Evolutionary conservation across 2,329 filamentous ascomycete species (phyloP), one percentile per base, ranked within the genome.

Genomic region (Neopestalotiopsis sp.): DNA sequence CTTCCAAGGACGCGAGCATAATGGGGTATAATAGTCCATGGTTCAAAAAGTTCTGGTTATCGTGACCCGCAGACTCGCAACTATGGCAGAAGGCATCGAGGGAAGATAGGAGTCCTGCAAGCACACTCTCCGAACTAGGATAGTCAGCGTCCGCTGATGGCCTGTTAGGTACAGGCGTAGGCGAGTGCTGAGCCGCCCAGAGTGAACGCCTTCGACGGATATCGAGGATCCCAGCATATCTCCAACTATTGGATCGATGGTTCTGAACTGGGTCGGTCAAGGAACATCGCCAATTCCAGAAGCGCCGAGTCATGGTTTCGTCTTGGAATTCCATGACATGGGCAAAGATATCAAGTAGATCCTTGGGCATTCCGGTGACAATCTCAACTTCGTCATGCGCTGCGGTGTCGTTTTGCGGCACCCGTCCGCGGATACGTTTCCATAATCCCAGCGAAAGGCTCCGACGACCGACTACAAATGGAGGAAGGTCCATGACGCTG

Each of bases 311-410:
- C 9, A 32, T 42, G 10, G n/a, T 14, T 20, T n/a, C 13, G 53
- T 42, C 65, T 40, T 42, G 17, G 2, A n/a, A 17, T 7, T 59
- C 28, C 5, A 9, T 14, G 7, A 58, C 24, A 3, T 30, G 14
- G 14, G 65, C 65, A 10, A 66, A 40, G 6, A 61, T 38, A 32
- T 66, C 65, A 4, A 66, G 65, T 32, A 66, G 40, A 32, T 32
- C 32, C 6, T 24, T 62, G 5, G 59, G 59, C 34, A 62, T 42
- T 14, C 59, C 59, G 2, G 30, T 62, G 4, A 62, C 59, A 14
- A 62, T 20, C n/a, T 62, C 59, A 5, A 40, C 34, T 10, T 38
- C 30, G 4, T 13, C n/a, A 5, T 38, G 30, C 2, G 17, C 24
- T 5, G 59, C 10, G 7, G 12, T 4, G 14, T 38, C 30, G 13